Conservation (phyloP, 768 basidiomycete genomes). For the Rhodotorula diobovata region DNA sequence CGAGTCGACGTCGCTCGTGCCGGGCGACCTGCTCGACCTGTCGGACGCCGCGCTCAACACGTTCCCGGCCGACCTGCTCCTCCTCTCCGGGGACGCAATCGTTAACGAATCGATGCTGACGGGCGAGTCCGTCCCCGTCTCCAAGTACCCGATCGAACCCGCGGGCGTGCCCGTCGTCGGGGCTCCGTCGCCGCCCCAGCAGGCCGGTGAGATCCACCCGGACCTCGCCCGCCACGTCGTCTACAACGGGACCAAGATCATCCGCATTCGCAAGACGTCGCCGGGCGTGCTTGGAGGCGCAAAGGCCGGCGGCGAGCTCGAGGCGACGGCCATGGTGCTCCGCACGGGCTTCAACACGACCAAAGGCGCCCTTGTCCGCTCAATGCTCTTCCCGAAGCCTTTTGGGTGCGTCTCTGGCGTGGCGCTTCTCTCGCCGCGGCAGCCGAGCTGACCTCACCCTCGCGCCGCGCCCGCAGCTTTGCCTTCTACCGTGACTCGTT, state of each 20-base stretch:
- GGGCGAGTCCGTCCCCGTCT: constrained; percentile 95
- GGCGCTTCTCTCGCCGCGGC: background rate
- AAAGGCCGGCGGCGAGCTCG: constrained; percentile 7
- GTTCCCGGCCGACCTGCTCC: constrained; percentile 83
- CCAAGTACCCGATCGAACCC: constrained; percentile 78
- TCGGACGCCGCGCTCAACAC: constrained; percentile 65
- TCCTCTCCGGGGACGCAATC: constrained; percentile 93
- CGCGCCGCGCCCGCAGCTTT: constrained; percentile 52
- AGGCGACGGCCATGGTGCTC: constrained; percentile 55
- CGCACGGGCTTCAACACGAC: constrained; percentile 95
- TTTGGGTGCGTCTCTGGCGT: constrained; percentile 56
- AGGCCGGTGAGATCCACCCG: constrained; percentile 54
- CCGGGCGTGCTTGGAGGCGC: constrained; percentile 36
- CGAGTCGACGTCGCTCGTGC: constrained; percentile 74
- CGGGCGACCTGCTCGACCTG: constrained; percentile 89
- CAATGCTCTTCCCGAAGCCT: constrained; percentile 97
- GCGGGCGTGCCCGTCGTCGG: constrained; percentile 56
- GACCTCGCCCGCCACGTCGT: constrained; percentile 78
- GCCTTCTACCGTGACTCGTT: constrained; percentile 82
- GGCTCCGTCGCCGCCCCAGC: constrained; percentile 56
- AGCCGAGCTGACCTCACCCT: too few species aligned
- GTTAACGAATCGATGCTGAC: constrained; percentile 99
- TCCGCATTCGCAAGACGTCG: constrained; percentile 58
- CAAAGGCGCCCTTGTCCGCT: constrained; percentile 88
- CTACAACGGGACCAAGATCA: constrained; percentile 83